A percentile compares a stretch with the other conserved stretches of the same genome.
Conservation (phyloP, 805 yeast genomes). For the Lipomyces oligophaga region DNA sequence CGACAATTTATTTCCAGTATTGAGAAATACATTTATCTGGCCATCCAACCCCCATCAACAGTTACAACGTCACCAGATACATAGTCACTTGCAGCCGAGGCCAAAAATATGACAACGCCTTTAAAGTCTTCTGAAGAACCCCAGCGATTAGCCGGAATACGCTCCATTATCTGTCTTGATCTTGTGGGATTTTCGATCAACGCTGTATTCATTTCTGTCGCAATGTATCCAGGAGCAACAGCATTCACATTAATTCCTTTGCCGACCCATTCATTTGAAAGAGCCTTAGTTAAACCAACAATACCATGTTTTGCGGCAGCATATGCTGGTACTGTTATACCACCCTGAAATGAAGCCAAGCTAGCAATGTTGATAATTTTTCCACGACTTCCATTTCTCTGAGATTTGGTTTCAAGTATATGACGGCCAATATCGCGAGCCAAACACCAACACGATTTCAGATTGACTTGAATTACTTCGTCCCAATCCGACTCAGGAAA, state of each 20-base stretch:
- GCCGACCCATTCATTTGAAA: constrained; percentile 46
- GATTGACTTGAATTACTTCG: constrained; percentile 42
- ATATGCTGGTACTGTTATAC: constrained; percentile 41
- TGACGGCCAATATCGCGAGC: constrained; percentile 41
- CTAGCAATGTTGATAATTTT: constrained; percentile 46
- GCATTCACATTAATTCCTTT: constrained; percentile 47
- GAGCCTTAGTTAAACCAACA: constrained; percentile 39
- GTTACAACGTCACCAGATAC: constrained; percentile 50
- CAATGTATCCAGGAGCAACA: constrained; percentile 50
- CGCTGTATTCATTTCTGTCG: constrained; percentile 45
- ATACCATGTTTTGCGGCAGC: constrained; percentile 45
- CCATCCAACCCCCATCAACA: constrained; percentile 58
- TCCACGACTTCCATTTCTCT: constrained; percentile 36
- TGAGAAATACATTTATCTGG: constrained; percentile 30
- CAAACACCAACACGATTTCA: constrained; percentile 40
- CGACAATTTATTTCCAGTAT: no score
- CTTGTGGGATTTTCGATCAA: constrained; percentile 34
- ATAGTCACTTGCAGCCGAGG: constrained; percentile 49
- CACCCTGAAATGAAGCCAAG: constrained; percentile 44
- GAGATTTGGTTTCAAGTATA: constrained; percentile 36
- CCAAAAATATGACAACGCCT: constrained; percentile 46
- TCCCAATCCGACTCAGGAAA: constrained; percentile 42
- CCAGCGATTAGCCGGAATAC: constrained; percentile 48
- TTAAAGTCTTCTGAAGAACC: constrained; percentile 48
- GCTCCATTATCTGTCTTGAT: constrained; percentile 34